These are phyloP conservation scores for bread wheat (Triticum aestivum) DNA, from an alignment of 176 grass and related monocot genomes.

Conservation along the genomic window DNA sequence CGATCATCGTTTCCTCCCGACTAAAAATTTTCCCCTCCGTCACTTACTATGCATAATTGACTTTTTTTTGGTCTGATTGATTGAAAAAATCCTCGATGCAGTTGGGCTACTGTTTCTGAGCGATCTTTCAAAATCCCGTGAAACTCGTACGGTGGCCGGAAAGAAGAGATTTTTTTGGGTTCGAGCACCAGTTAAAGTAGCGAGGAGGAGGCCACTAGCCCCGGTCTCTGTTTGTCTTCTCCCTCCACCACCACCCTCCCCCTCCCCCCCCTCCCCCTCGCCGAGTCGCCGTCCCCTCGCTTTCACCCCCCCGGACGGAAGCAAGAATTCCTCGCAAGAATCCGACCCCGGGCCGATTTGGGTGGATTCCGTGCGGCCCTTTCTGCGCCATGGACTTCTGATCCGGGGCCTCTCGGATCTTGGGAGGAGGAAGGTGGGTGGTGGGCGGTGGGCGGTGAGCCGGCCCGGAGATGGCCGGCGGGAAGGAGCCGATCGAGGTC, in stretches of 20 bases:
- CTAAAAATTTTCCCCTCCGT: conserved; percentile 13
- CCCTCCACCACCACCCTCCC: neutral
- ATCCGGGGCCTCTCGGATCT: conserved; percentile 34
- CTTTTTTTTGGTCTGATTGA: neutral
- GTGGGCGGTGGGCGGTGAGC: conserved; percentile 32
- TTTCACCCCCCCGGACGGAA: conserved; percentile 42
- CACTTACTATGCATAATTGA: neutral
- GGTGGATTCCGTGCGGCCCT: conserved; percentile 2
- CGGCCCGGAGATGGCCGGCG: conserved; percentile 40
- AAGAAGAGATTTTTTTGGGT: neutral
- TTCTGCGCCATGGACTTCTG: conserved; percentile 43
- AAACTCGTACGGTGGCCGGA: neutral
- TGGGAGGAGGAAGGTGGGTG: conserved; percentile 20
- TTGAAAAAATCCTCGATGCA: neutral
- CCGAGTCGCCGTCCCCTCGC: conserved; percentile 43
- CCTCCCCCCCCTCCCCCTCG: neutral
- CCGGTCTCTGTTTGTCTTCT: conserved; percentile 17
- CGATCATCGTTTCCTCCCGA: neutral
- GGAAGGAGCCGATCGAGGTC: conserved; percentile 75
- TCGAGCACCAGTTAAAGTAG: conserved; percentile 38
- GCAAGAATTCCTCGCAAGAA: conserved; percentile 53
- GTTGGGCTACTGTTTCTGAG: neutral
- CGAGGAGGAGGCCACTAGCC: conserved; percentile 15
- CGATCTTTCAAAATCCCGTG: neutral
- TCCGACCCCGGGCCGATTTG: conserved; percentile 28